A percentile compares a stretch with the other conserved stretches of the same genome.
phyloP scores from a whole-genome alignment of 2,329 filamentous ascomycete genomes.

The Beauveria asiatica region DNA sequence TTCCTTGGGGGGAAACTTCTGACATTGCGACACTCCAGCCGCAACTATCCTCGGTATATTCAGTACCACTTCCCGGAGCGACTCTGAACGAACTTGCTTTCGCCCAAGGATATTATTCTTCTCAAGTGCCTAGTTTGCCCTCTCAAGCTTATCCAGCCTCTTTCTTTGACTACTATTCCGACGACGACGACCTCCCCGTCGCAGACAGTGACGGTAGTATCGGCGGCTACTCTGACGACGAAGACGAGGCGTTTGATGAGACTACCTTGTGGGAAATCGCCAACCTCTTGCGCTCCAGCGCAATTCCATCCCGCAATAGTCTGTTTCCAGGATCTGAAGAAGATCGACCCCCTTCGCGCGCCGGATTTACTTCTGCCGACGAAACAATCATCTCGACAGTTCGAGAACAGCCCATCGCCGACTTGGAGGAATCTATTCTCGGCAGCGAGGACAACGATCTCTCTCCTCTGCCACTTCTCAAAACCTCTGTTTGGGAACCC shows the following conservation, averaged over 20 bases:
- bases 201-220: constrained; percentile 25
- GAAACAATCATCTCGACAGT: not conserved
- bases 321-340: constrained; percentile 29
- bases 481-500: constrained; percentile 7
- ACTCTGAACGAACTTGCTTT: constrained; percentile 26
- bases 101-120: not conserved
- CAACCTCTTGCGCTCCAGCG: constrained; percentile 43
- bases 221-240: constrained; percentile 26
- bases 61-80: constrained; percentile 42
- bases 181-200: constrained; percentile 36
- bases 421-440: not conserved
- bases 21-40: constrained; percentile 41
- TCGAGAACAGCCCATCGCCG: not conserved
- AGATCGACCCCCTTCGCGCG: not conserved
- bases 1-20: constrained; percentile 57
- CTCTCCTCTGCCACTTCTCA: not conserved
- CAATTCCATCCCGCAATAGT: constrained; percentile 44
- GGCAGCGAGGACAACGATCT: constrained; percentile 15
- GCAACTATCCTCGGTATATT: constrained; percentile 20
- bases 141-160: constrained; percentile 37
- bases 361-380: not conserved
- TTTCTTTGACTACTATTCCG: constrained; percentile 54
- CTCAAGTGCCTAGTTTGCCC: constrained; percentile 9
- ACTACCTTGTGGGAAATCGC: constrained; percentile 57
- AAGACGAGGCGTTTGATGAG: constrained; percentile 51